Evolutionary conservation across 352 stramenopile genomes (phyloP).

Genomic region (Phytophthora citricola): DNA sequence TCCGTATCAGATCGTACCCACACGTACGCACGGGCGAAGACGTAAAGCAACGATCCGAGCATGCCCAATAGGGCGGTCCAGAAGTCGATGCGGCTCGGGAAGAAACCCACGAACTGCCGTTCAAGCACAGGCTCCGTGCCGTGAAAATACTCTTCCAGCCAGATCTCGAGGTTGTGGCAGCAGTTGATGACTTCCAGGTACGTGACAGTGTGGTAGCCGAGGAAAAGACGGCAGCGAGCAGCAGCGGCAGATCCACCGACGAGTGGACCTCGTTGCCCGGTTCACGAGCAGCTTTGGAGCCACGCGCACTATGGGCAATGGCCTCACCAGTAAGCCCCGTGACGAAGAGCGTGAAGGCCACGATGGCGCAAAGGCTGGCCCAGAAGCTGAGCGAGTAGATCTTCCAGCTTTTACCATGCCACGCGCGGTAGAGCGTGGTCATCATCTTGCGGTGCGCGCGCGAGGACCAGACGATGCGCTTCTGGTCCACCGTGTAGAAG

Average conservation of each 20-base stretch:
- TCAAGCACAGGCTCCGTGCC: slow-evolving; percentile 72
- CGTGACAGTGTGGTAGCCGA: slow-evolving; percentile 64
- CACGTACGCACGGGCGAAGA: slow-evolving; percentile 66
- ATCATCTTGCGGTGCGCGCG: slow-evolving; percentile 90
- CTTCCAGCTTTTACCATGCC: slow-evolving; percentile 76
- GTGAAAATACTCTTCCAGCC: slow-evolving; percentile 88
- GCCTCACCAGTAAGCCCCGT: slow-evolving; percentile 66
- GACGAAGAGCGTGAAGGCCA: slow-evolving; percentile 68
- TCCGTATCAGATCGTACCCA: slow-evolving; percentile 55
- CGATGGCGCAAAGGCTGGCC: slow-evolving; percentile 58
- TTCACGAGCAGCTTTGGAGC: slow-evolving; percentile 27
- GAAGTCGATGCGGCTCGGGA: slow-evolving; percentile 86
- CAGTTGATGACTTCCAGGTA: slow-evolving; percentile 91
- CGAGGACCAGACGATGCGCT: slow-evolving; percentile 88
- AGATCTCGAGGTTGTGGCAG: slow-evolving; percentile 89
- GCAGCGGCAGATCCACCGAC: slow-evolving; percentile 68
- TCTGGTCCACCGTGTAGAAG: slow-evolving; percentile 87
- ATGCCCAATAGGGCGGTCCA: slow-evolving; percentile 74
- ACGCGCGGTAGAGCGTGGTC: slow-evolving; percentile 84
- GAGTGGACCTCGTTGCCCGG: slow-evolving; percentile 34
- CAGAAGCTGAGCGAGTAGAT: slow-evolving; percentile 81
- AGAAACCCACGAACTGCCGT: slow-evolving; percentile 76
- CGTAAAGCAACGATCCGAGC: slow-evolving; percentile 65
- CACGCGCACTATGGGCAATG: slow-evolving; percentile 52
- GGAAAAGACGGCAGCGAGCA: slow-evolving; percentile 65